phyloP scores from a whole-genome alignment of 352 stramenopile species.

The Pythium vanterpoolii region DNA sequence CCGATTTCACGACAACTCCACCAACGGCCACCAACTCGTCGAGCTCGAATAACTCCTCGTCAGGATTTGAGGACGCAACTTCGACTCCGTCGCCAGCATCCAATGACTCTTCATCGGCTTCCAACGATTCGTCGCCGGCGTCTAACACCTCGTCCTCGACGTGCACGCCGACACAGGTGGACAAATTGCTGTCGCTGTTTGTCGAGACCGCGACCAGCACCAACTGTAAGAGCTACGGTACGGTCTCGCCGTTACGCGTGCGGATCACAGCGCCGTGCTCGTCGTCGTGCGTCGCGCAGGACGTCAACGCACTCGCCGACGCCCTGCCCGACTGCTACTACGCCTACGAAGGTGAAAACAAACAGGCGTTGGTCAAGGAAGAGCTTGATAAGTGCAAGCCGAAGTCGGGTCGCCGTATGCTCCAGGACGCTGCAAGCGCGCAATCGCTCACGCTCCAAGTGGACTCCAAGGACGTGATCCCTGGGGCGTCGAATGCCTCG shows the following conservation, averaged over 20 bases:
- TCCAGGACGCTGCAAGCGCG: too few species aligned
- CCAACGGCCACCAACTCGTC: too few species aligned
- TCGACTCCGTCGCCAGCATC: too few species aligned
- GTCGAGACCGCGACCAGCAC: conserved; percentile 23
- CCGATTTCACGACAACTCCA: too few species aligned
- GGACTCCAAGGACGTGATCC: too few species aligned
- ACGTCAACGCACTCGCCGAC: conserved; percentile 17
- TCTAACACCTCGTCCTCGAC: neutral
- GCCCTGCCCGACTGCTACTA: conserved; percentile 35
- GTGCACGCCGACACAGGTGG: conserved; percentile 5
- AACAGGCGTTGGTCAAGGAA: conserved; percentile 22
- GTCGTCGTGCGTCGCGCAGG: conserved; percentile 21
- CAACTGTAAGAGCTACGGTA: conserved; percentile 21
- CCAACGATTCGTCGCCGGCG: neutral
- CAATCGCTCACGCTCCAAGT: too few species aligned
- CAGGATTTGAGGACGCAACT: too few species aligned
- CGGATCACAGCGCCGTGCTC: conserved; percentile 28
- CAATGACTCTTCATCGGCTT: neutral
- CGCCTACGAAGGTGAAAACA: conserved; percentile 30
- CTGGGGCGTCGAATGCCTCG: too few species aligned
- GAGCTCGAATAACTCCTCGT: too few species aligned
- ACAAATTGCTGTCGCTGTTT: conserved; percentile 33
- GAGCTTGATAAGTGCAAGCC: conserved; percentile 2
- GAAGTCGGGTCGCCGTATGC: neutral
- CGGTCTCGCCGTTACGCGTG: conserved; percentile 18